Evolutionary conservation across 1,139 yeast genomes (phyloP).

Genomic region (Magnusiomyces tetraspermus): DNA sequence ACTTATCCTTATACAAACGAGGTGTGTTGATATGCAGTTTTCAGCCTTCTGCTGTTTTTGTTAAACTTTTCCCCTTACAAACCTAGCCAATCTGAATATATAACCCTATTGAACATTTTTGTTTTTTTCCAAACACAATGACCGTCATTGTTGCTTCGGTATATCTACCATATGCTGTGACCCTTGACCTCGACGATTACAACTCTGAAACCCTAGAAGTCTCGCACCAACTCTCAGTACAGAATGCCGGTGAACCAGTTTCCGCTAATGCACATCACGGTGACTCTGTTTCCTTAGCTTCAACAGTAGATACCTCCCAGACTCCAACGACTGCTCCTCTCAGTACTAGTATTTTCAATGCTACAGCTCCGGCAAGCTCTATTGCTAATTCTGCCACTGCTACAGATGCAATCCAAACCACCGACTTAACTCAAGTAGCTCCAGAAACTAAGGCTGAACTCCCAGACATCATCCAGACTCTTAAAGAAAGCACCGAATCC

Average conservation of each 20-base stretch:
- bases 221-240: background rate
- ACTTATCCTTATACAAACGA: too few species aligned
- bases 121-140: constrained; percentile 2
- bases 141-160: constrained; percentile 31
- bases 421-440: background rate
- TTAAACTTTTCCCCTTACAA: too few species aligned
- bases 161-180: constrained; percentile 61
- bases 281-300: background rate
- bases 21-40: background rate
- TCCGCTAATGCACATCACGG: background rate
- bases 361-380: background rate
- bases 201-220: background rate
- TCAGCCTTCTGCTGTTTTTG: background rate
- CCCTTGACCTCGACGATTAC: constrained; percentile 44
- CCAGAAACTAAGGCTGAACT: background rate
- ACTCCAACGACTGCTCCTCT: background rate
- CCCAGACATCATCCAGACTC: constrained; percentile 2
- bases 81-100: background rate
- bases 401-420: background rate
- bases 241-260: background rate
- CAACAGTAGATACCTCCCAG: background rate
- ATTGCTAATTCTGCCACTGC: background rate
- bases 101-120: background rate
- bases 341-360: background rate
- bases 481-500: background rate